phyloP scores from a whole-genome alignment of 768 basidiomycete genomes.

The Hericium coralloides region DNA sequence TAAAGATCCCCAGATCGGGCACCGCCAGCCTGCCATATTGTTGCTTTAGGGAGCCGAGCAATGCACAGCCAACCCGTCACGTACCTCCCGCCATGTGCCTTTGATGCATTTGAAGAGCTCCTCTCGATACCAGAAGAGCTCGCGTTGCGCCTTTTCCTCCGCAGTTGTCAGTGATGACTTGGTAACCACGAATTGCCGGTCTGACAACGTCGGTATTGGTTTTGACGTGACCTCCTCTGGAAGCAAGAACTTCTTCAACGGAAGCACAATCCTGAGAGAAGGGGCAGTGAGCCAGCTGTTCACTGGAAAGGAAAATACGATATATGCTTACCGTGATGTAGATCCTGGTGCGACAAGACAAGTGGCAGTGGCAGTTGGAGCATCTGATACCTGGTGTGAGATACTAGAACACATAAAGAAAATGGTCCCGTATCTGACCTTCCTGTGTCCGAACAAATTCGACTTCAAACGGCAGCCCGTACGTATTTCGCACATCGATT shows the following conservation, averaged over 20 bases:
- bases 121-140: conserved; percentile 96
- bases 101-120: conserved; percentile 62
- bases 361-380: conserved; percentile 31
- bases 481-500: conserved; percentile 86
- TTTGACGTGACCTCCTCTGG: conserved; percentile 44
- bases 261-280: conserved; percentile 48
- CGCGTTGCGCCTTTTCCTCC: conserved; percentile 59
- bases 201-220: conserved; percentile 78
- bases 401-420: not conserved
- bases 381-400: conserved; percentile 24
- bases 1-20: conserved; percentile 68
- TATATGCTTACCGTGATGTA: conserved; percentile 54
- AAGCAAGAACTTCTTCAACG: conserved; percentile 62
- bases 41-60: not conserved
- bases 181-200: conserved; percentile 85
- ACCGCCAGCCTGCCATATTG: conserved; percentile 56
- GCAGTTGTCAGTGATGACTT: conserved; percentile 52
- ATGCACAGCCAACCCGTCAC: conserved; percentile 10
- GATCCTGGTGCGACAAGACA: conserved; percentile 82
- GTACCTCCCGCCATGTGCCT: conserved; percentile 83
- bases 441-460: conserved; percentile 59
- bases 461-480: conserved; percentile 87
- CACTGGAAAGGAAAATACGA: not conserved
- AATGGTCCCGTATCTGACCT: conserved; percentile 30
- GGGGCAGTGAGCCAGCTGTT: not conserved